Evolutionary conservation across 2,329 filamentous ascomycete species (phyloP), one percentile per base, ranked within the genome.

Genomic region (Ophiostoma angusticollis): DNA sequence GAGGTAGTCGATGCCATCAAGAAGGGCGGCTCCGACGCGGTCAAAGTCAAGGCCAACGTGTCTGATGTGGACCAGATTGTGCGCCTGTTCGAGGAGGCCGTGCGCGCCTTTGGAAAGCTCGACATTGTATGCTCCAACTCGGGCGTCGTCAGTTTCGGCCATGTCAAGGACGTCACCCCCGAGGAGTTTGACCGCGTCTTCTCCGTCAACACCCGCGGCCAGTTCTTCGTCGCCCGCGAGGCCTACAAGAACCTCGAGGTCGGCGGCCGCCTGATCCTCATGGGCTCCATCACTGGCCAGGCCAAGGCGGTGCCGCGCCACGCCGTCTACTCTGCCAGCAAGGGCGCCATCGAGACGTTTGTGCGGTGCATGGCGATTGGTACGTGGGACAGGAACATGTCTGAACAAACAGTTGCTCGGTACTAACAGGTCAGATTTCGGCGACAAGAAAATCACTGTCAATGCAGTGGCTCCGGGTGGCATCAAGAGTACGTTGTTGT

Each of bases 161-260:
- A 72, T 54, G 65, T 72, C 16, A 64, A 68, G 52, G 70, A 74
- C 45, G 70, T 76, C 5, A 61, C 67, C 4, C 47, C 54, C 59
- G 71, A 74, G 53, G 73, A 74, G 53, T 76, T 68, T 54, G 72
- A 77, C 54, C 68, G 73, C 42, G 71, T 75, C 32, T 74, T 77
- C 60, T 68, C 64, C 58, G 55, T 76, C 49, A 76, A 77, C 55
- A 63, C 72, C 3, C 59, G 69, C 14, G 72, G 70, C 7, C 72
- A 76, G 55, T 76, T 75, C 59, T 77, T 77, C 54, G 71, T 77
- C 24, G 72, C 70, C 6, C 70, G 74, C 50, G 68, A 72, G 30
- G 74, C 74, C 16, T 78, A 74, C 63, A 70, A 72, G 55, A 59
- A 75, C 53, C 64, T 79, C 24, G 67, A 72, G 54, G 59, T 72